These are phyloP conservation scores for Trypanosoma vivax DNA, from an alignment of 208 protist species.

Conservation along the genomic window DNA sequence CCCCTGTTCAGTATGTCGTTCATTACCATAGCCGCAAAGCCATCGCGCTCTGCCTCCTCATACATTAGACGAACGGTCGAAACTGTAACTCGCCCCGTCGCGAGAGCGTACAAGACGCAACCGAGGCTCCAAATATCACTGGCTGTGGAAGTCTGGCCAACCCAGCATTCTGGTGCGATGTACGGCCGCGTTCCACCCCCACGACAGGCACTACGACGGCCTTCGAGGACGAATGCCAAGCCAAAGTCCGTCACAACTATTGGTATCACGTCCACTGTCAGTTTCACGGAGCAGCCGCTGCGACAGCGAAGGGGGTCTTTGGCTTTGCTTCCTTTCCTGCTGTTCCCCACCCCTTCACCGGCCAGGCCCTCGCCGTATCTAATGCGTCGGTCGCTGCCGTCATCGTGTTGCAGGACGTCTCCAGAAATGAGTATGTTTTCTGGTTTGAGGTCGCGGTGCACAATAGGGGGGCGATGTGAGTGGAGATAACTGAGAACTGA, in stretches of 20 bases:
- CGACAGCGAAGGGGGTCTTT: not conserved
- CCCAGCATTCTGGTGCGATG: conserved; percentile 77
- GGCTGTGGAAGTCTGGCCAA: conserved; percentile 47
- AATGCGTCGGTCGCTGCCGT: not conserved
- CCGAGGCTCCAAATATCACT: conserved; percentile 83
- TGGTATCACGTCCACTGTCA: conserved; percentile 44
- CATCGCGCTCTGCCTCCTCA: conserved; percentile 47
- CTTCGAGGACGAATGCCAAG: conserved; percentile 52
- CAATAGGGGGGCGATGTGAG: conserved; percentile 40
- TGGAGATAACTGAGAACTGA: conserved; percentile 70
- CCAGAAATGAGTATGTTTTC: conserved; percentile 77
- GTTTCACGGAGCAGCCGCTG: conserved; percentile 1
- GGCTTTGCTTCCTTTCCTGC: not conserved
- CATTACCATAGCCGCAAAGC: conserved; percentile 61
- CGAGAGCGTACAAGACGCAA: conserved; percentile 82
- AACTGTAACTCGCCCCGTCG: conserved; percentile 50
- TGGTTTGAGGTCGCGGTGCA: conserved; percentile 66
- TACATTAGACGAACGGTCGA: conserved; percentile 69
- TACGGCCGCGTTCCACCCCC: conserved; percentile 75
- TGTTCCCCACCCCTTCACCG: not conserved
- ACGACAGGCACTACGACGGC: conserved; percentile 11
- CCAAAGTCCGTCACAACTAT: conserved; percentile 85
- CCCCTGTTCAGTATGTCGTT: conserved; percentile 48
- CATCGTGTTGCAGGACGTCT: not conserved
- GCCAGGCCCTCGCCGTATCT: not conserved